These are phyloP conservation scores for Insectozyma bohioensis DNA, from an alignment of 1,139 yeast species.

Conservation along the genomic window DNA sequence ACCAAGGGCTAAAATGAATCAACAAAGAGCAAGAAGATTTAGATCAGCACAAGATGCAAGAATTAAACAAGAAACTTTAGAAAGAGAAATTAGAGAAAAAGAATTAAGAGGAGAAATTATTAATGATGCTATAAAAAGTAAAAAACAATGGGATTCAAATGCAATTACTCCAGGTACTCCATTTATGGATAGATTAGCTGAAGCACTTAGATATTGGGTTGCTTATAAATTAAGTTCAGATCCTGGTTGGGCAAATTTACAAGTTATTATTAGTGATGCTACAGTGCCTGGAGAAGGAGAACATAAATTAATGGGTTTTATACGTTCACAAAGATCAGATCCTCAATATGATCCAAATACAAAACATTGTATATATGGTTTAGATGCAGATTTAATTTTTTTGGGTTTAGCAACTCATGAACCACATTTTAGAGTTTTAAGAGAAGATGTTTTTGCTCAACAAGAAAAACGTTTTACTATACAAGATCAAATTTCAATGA, in stretches of 20 bases:
- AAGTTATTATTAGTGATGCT: constrained; percentile 88
- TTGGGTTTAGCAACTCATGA: constrained; percentile 95
- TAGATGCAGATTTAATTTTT: constrained; percentile 97
- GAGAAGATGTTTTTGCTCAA: constrained; percentile 94
- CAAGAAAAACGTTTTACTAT: constrained; percentile 48
- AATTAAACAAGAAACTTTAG: constrained; percentile 51
- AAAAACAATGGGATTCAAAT: constrained; percentile 80
- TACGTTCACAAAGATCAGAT: constrained; percentile 81
- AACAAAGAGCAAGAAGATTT: constrained; percentile 93
- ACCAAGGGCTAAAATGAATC: constrained; percentile 98
- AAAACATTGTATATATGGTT: constrained; percentile 91
- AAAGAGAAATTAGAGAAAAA: constrained; percentile 48
- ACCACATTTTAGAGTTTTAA: constrained; percentile 88
- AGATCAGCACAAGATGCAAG: constrained; percentile 93
- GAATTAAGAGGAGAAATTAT: constrained; percentile 64
- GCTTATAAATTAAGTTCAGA: constrained; percentile 84
- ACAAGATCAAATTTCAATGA: constrained; percentile 55
- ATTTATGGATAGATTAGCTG: constrained; percentile 87
- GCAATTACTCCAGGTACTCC: constrained; percentile 99
- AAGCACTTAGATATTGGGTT: constrained; percentile 83
- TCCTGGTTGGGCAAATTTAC: constrained; percentile 86
- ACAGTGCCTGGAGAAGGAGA: constrained; percentile 99
- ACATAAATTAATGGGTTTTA: constrained; percentile 94
- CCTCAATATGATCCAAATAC: constrained; percentile 87
- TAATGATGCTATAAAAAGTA: constrained; percentile 60